Evolutionary conservation across 805 yeast species (phyloP), one percentile per base, ranked within the genome.

Genomic region (Starmera dryadoides): DNA sequence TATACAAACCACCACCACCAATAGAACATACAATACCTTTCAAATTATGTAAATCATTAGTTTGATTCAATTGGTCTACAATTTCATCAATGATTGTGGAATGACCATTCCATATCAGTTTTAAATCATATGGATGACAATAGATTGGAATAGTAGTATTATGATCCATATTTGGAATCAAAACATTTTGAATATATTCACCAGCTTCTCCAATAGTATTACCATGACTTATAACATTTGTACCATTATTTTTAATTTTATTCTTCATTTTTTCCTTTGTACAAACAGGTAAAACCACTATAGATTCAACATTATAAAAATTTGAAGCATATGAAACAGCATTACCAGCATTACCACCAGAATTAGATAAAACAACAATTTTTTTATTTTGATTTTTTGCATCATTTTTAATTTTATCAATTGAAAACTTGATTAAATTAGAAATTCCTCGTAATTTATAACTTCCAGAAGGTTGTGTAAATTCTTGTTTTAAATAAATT

Each of bases 381-480:
- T 48, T 46, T 34, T 60, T 58, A 14, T 49, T 44, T 4, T 58
- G 37, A 2, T 26, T 35, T 21, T 50, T 47, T 1, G 66, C 64
- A 4, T 29, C n/a, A 6, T 29, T 18, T 12, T 26, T 23, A 28
- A 55, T 50, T 15, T 48, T 47, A 3, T 49, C 52, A 1, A 68
- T 55, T 7, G 63, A 57, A 12, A 50, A 47, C n/a, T 55, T 49
- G 26, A 75, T 64, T 33, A 72, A 58, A 42, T 71, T 51, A 6
- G 80, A 79, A 22, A 76, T 62, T 1, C 81, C 81, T 47, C 81
- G 59, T 17, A 75, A 59, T 53, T 76, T 76, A 59, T 75, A 76
- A 41, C 77, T 69, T 1, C 80, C 80, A 11, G 77, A 65, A 6
- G 81, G 81, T 47, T 76, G 81, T 23, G 68, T 63, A 37, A 59